Conservation (phyloP, 176 grass and related monocot genomes). For the Phoenix roebelenii region DNA sequence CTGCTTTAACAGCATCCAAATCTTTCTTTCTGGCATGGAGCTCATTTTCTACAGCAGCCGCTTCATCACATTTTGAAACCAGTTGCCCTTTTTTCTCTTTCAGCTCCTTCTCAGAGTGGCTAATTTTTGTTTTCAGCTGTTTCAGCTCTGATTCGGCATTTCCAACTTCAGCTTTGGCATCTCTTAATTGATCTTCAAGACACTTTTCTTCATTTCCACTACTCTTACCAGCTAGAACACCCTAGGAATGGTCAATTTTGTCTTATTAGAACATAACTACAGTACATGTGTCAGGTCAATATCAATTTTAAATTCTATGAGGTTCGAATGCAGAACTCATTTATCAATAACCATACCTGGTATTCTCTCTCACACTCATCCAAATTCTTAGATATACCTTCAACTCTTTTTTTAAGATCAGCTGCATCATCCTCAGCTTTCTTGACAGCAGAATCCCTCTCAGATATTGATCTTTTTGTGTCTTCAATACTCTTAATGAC, state of each 20-base stretch:
- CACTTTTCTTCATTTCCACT: constrained; percentile 88
- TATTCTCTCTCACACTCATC: constrained; percentile 84
- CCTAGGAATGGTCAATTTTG: constrained; percentile 27
- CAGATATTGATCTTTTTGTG: constrained; percentile 56
- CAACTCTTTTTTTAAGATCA: constrained; percentile 67
- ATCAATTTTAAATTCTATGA: constrained; percentile 7
- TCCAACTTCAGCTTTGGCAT: constrained; percentile 92
- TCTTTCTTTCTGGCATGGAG: constrained; percentile 57
- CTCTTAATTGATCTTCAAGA: constrained; percentile 95
- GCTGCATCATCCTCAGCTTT: constrained; percentile 56
- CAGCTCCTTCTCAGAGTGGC: constrained; percentile 68
- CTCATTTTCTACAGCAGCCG: constrained; percentile 65
- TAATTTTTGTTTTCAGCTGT: constrained; percentile 68
- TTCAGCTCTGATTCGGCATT: constrained; percentile 71
- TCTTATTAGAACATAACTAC: background rate
- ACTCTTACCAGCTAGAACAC: constrained; percentile 90
- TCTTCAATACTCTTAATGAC: constrained; percentile 73
- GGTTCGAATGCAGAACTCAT: background rate
- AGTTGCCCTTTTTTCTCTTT: constrained; percentile 78
- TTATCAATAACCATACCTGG: constrained; percentile 36
- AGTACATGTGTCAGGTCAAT: background rate
- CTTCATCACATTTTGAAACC: constrained; percentile 73
- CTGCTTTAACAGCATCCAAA: constrained; percentile 55
- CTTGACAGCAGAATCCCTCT: constrained; percentile 68
- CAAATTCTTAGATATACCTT: constrained; percentile 53